These are phyloP conservation scores for Macrolepiota fuliginosa DNA, from an alignment of 768 basidiomycete genomes.

Conservation along the genomic window DNA sequence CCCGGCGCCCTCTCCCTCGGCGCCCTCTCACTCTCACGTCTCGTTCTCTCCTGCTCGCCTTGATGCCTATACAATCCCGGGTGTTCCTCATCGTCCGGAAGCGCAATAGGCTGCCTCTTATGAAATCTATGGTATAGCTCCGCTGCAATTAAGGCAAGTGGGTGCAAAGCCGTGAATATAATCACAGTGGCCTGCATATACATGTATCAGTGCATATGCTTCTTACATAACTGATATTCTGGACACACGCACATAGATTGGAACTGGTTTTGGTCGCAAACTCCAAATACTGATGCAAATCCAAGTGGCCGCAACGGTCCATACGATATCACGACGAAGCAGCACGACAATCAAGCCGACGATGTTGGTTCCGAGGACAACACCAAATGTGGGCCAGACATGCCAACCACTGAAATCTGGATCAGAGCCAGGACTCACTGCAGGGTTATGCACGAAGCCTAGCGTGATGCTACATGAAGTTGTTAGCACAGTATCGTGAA, in stretches of 20 bases:
- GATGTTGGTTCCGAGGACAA: slow-evolving; percentile 63
- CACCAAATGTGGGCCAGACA: slow-evolving; percentile 72
- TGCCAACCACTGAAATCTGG: slow-evolving; percentile 55
- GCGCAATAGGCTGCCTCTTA: slow-evolving; percentile 17
- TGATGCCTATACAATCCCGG: slow-evolving; percentile 20
- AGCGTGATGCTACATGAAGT: slow-evolving; percentile 57
- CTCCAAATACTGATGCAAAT: slow-evolving; percentile 65
- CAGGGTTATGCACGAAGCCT: slow-evolving; percentile 55
- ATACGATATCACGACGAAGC: slow-evolving; percentile 65
- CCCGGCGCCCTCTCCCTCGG: slow-evolving; percentile 31
- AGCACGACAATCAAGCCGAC: slow-evolving; percentile 53
- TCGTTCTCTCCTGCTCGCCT: neutral
- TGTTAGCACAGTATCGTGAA: neutral
- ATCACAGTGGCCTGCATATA: slow-evolving; percentile 51
- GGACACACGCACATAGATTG: slow-evolving; percentile 54
- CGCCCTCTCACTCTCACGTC: slow-evolving; percentile 16
- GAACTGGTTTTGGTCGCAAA: slow-evolving; percentile 56
- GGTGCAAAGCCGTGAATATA: slow-evolving; percentile 64
- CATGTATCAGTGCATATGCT: neutral
- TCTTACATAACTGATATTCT: neutral
- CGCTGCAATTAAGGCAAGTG: slow-evolving; percentile 51
- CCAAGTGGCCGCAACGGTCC: slow-evolving; percentile 76
- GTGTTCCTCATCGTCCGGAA: slow-evolving; percentile 24
- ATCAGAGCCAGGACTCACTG: slow-evolving; percentile 37
- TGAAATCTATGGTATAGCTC: slow-evolving; percentile 37